Evolutionary conservation across 2,329 filamentous ascomycete species (phyloP).

Genomic region (Alternaria burnsii): DNA sequence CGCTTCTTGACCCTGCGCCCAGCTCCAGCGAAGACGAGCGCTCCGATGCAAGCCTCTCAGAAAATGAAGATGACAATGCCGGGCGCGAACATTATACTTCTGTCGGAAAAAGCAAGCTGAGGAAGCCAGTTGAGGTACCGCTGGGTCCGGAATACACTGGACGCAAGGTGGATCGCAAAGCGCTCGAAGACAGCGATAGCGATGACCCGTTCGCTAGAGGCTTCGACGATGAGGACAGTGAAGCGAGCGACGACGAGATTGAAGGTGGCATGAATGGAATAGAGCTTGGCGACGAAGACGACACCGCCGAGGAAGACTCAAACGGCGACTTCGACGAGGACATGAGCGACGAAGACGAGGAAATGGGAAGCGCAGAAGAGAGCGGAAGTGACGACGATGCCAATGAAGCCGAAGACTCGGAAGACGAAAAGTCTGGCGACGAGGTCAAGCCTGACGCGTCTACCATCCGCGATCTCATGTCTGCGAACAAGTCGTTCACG

Average conservation of each 20-base stretch:
- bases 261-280: constrained; percentile 27
- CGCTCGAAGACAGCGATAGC: constrained; percentile 64
- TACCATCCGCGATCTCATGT: constrained; percentile 73
- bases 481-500: constrained; percentile 69
- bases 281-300: constrained; percentile 12
- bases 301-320: constrained; percentile 48
- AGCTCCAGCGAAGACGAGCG: constrained; percentile 66
- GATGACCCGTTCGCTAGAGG: constrained; percentile 59
- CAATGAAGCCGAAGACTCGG: constrained; percentile 38
- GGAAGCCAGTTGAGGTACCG: constrained; percentile 72
- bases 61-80: constrained; percentile 57
- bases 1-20: constrained; percentile 64
- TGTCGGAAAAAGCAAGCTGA: constrained; percentile 86
- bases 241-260: constrained; percentile 51
- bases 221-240: constrained; percentile 53
- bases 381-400: constrained; percentile 61
- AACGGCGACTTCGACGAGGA: constrained; percentile 55
- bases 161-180: constrained; percentile 74
- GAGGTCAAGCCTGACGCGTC: constrained; percentile 54
- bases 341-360: constrained; percentile 31
- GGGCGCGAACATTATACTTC: constrained; percentile 87
- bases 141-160: constrained; percentile 85
- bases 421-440: constrained; percentile 53
- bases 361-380: constrained; percentile 58
- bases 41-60: constrained; percentile 57